Percentiles rank a stretch among this genome's conserved stretches.
phyloP scores from a whole-genome alignment of 2,329 filamentous ascomycete species.

The Furcasterigmium sp. region DNA sequence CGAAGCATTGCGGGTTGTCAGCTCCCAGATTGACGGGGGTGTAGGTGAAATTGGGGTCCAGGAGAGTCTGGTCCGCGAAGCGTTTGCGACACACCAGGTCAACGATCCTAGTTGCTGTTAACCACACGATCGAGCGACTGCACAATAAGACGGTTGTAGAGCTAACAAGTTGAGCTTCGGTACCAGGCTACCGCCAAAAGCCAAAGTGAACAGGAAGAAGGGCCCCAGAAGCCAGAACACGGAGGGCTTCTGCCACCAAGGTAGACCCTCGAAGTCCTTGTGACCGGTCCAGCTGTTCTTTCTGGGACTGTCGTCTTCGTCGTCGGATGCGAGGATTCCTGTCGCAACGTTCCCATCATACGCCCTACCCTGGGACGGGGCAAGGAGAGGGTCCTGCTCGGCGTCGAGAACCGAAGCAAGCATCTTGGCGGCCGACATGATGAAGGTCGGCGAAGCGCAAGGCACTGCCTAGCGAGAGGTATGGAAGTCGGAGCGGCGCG shows the following conservation, averaged over 20 bases:
- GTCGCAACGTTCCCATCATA: too few relatives aligned
- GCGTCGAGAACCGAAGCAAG: neutral
- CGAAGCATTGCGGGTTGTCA: constrained; percentile 75
- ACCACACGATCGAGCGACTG: constrained; percentile 6
- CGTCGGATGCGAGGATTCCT: neutral
- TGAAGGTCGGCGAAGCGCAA: too few relatives aligned
- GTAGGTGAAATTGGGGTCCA: constrained; percentile 55
- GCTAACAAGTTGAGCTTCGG: constrained; percentile 76
- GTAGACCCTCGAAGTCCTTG: constrained; percentile 54
- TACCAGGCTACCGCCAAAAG: constrained; percentile 80
- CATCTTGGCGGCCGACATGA: neutral
- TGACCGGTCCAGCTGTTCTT: constrained; percentile 40
- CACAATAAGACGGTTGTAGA: constrained; percentile 5
- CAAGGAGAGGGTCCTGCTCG: neutral
- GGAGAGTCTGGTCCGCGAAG: constrained; percentile 59
- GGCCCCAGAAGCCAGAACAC: constrained; percentile 80
- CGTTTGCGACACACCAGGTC: constrained; percentile 80
- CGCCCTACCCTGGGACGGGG: neutral
- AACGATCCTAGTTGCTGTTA: constrained; percentile 61
- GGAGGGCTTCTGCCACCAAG: constrained; percentile 60
- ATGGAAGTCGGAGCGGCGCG: too few relatives aligned
- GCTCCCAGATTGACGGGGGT: constrained; percentile 60
- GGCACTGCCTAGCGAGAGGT: too few relatives aligned
- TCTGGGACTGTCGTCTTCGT: constrained; percentile 1
- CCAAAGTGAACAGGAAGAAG: constrained; percentile 75